Conservation (phyloP, 2,329 filamentous ascomycete species). For the Orbilia oligospora region DNA sequence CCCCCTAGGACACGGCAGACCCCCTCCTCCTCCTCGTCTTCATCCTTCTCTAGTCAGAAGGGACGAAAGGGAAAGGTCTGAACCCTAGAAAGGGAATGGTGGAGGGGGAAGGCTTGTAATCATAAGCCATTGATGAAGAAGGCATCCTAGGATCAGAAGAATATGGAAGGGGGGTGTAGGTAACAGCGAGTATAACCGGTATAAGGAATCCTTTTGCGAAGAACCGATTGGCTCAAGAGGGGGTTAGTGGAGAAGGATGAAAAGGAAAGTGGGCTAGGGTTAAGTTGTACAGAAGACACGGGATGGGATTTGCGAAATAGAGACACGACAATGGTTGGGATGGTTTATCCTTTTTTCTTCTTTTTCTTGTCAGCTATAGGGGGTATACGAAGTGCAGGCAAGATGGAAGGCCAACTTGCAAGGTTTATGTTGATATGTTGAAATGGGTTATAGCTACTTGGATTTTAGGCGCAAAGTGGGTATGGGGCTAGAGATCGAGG, state of each 20-base stretch:
- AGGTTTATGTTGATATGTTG: constrained; percentile 29
- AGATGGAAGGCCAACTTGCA: constrained; percentile 45
- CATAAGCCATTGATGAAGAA: constrained; percentile 39
- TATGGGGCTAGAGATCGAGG: constrained; percentile 46
- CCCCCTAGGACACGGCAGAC: not conserved
- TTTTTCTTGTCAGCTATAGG: not conserved
- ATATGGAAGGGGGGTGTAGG: constrained; percentile 27
- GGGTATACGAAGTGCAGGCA: constrained; percentile 41
- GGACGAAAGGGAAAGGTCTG: constrained; percentile 52
- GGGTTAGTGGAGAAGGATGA: constrained; percentile 27
- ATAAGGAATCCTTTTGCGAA: constrained; percentile 34
- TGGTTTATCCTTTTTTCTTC: constrained; percentile 30
- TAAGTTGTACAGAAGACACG: constrained; percentile 34
- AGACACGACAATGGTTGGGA: constrained; percentile 25
- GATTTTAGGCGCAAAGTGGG: constrained; percentile 32
- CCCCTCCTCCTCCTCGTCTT: too few relatives aligned
- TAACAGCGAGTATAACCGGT: constrained; percentile 47
- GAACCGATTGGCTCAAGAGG: constrained; percentile 42
- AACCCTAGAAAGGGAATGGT: constrained; percentile 51
- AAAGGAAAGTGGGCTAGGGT: constrained; percentile 19
- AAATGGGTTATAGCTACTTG: constrained; percentile 30
- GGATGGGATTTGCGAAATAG: constrained; percentile 52
- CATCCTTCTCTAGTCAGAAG: constrained; percentile 8
- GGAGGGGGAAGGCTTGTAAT: constrained; percentile 38
- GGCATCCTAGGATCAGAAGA: constrained; percentile 13